Evolutionary conservation across 805 yeast species (phyloP).

Genomic region (Yamadazyma paraphyllophila): DNA sequence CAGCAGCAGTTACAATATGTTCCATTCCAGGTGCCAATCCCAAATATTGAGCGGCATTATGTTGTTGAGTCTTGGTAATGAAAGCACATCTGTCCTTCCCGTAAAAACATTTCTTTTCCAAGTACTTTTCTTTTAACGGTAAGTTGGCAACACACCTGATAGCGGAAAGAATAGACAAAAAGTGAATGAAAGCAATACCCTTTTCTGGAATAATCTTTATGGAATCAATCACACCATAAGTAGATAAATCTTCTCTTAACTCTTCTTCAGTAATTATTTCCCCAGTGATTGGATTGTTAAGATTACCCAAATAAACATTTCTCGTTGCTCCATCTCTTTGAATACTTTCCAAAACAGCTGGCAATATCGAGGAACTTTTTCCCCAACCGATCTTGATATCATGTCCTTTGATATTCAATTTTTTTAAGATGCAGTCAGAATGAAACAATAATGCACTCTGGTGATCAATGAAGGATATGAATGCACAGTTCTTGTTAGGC

Average conservation of each 20-base stretch:
- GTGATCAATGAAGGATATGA: constrained; percentile 84
- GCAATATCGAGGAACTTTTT: constrained; percentile 68
- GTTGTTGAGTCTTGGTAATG: constrained; percentile 92
- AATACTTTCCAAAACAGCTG: constrained; percentile 73
- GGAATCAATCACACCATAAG: constrained; percentile 82
- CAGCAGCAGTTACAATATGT: constrained; percentile 70
- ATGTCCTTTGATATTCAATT: constrained; percentile 73
- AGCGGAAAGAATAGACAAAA: constrained; percentile 82
- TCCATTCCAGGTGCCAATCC: constrained; percentile 91
- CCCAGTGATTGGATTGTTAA: constrained; percentile 56
- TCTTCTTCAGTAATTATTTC: constrained; percentile 58
- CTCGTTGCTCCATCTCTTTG: constrained; percentile 88
- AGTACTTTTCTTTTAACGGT: constrained; percentile 65
- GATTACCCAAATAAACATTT: constrained; percentile 84
- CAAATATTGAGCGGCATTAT: constrained; percentile 91
- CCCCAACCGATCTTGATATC: constrained; percentile 95
- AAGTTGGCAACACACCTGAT: constrained; percentile 77
- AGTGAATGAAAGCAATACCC: constrained; percentile 89
- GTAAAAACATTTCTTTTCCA: constrained; percentile 75
- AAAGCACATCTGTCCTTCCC: constrained; percentile 96
- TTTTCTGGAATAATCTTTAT: constrained; percentile 76
- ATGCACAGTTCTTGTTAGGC: constrained; percentile 87
- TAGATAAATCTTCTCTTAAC: constrained; percentile 60
- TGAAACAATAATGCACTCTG: constrained; percentile 87
- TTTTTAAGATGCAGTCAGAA: constrained; percentile 86